phyloP scores from a whole-genome alignment of 2,329 filamentous ascomycete genomes.

The Phaeoacremonium minimum region DNA sequence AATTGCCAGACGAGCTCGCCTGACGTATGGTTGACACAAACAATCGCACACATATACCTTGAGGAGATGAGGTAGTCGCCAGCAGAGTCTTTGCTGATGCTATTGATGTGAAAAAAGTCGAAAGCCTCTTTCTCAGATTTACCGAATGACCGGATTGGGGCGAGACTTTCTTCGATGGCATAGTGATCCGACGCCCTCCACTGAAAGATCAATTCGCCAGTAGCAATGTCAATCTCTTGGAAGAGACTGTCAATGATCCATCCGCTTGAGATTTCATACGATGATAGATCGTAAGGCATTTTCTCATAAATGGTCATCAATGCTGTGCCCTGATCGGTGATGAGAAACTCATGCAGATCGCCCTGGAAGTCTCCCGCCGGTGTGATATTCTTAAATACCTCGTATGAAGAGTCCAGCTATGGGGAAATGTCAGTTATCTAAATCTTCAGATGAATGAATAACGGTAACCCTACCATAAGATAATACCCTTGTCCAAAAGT shows the following conservation, averaged over 20 bases:
- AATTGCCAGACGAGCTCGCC: constrained; percentile 47
- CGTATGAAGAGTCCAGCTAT: background rate
- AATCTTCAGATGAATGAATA: too few relatives aligned
- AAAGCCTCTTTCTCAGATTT: constrained; percentile 29
- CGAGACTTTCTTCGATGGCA: constrained; percentile 10
- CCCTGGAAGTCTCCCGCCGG: constrained; percentile 1
- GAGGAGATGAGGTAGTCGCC: constrained; percentile 53
- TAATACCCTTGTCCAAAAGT: background rate
- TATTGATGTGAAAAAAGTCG: constrained; percentile 56
- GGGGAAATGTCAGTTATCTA: background rate
- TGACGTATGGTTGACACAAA: constrained; percentile 38
- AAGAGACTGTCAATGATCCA: constrained; percentile 29
- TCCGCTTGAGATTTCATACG: constrained; percentile 14
- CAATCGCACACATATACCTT: constrained; percentile 41
- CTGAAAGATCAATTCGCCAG: constrained; percentile 42
- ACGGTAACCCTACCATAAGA: too few relatives aligned
- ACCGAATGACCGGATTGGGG: constrained; percentile 11
- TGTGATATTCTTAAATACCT: background rate
- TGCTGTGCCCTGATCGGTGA: constrained; percentile 33
- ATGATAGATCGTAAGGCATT: constrained; percentile 16
- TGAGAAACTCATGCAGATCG: constrained; percentile 30
- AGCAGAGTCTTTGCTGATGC: constrained; percentile 42
- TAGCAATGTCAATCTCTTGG: constrained; percentile 46
- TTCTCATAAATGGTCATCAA: constrained; percentile 31
- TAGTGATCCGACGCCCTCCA: constrained; percentile 35